phyloP scores from a whole-genome alignment of 768 basidiomycete species.

The Lyophyllum shimeji region DNA sequence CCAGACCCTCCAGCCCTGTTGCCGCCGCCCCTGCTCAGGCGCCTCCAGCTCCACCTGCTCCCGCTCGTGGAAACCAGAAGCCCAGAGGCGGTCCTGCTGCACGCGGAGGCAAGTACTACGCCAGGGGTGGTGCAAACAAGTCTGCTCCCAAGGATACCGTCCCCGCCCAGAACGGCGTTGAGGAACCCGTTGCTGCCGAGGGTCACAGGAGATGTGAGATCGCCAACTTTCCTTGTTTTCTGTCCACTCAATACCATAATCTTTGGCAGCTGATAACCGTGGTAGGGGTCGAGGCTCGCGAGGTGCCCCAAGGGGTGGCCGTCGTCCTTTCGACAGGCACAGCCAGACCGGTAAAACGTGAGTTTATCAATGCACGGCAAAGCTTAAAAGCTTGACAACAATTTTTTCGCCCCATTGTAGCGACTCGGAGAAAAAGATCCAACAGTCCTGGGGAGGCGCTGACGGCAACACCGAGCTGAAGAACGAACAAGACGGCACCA shows the following conservation, averaged over 20 bases:
- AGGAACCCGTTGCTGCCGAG: slow-evolving; percentile 29
- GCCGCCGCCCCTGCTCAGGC: slow-evolving; percentile 30
- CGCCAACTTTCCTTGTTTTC: slow-evolving; percentile 4
- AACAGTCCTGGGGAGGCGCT: slow-evolving; percentile 94
- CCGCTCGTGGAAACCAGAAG: slow-evolving; percentile 45
- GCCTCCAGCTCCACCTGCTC: slow-evolving; percentile 39
- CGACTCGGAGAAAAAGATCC: slow-evolving; percentile 93
- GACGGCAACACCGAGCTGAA: slow-evolving; percentile 83
- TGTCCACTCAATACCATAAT: slow-evolving; percentile 7
- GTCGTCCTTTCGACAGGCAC: slow-evolving; percentile 84
- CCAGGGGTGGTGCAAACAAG: slow-evolving; percentile 51
- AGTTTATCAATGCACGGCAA: slow-evolving; percentile 25
- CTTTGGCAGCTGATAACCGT: slow-evolving; percentile 43
- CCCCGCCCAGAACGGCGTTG: slow-evolving; percentile 41
- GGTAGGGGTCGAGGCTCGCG: slow-evolving; percentile 53
- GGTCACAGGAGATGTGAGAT: slow-evolving; percentile 38
- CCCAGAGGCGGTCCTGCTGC: slow-evolving; percentile 56
- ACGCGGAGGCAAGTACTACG: slow-evolving; percentile 70
- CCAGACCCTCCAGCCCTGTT: slow-evolving; percentile 41
- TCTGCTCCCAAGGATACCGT: slow-evolving; percentile 36
- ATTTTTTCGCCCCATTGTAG: slow-evolving; percentile 38
- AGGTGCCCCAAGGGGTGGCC: slow-evolving; percentile 56
- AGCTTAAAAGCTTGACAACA: not conserved
- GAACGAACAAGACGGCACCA: slow-evolving; percentile 71
- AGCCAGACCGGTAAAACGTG: slow-evolving; percentile 83